Percentiles rank a stretch among this genome's conserved stretches.
These are phyloP conservation scores for Amanita muscaria DNA, from an alignment of 768 basidiomycete genomes.

Conservation along the genomic window DNA sequence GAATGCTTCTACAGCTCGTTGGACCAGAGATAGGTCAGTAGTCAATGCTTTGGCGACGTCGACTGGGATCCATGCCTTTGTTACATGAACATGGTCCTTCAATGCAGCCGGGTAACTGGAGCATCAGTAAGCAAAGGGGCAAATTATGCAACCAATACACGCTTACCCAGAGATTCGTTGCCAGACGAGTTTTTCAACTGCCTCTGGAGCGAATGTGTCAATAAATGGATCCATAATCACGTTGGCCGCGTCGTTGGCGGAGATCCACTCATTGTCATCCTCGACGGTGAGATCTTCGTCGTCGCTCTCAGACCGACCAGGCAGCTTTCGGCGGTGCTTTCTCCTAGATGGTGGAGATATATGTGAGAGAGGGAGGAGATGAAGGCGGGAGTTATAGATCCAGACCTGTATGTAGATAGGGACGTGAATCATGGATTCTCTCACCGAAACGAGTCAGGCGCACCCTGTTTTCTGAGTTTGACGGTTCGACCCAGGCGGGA, in stretches of 20 bases:
- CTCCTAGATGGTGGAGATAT: slow-evolving; percentile 58
- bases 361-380: slow-evolving; percentile 78
- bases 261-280: slow-evolving; percentile 43
- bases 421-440: slow-evolving; percentile 21
- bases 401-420: slow-evolving; percentile 66
- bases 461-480: slow-evolving; percentile 90
- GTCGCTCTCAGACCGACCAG: slow-evolving; percentile 34
- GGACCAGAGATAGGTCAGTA: slow-evolving; percentile 58
- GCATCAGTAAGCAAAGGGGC: not conserved
- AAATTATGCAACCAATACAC: not conserved
- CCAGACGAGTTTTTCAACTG: slow-evolving; percentile 63
- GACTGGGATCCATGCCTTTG: slow-evolving; percentile 71
- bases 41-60: slow-evolving; percentile 72
- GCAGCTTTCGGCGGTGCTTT: slow-evolving; percentile 36
- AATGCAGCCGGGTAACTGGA: slow-evolving; percentile 63
- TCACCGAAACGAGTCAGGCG: slow-evolving; percentile 31
- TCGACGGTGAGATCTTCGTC: slow-evolving; percentile 35
- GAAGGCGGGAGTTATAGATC: slow-evolving; percentile 76
- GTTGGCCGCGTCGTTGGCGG: slow-evolving; percentile 51
- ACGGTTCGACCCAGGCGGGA: slow-evolving; percentile 85
- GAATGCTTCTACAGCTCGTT: slow-evolving; percentile 85
- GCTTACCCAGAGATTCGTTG: slow-evolving; percentile 56
- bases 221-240: slow-evolving; percentile 45
- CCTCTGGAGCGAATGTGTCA: slow-evolving; percentile 51
- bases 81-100: slow-evolving; percentile 60